These are phyloP conservation scores for Bryoerythrophyllum caledonicum DNA, from an alignment of 225 moss, liverwort and hornwort genomes.

Conservation along the genomic window DNA sequence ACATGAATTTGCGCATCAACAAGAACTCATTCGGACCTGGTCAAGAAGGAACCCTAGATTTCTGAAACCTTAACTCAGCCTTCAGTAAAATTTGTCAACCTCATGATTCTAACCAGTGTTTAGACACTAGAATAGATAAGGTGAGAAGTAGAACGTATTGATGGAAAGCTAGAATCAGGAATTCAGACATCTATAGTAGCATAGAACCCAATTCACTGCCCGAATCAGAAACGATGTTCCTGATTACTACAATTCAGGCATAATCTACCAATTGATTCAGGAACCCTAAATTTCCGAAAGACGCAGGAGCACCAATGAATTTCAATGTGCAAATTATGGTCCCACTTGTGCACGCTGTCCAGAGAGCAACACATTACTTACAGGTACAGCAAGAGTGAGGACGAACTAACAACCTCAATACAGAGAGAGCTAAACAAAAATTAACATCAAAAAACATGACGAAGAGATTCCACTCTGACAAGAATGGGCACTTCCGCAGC, in stretches of 20 bases:
- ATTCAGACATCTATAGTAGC: not conserved
- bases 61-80: too few species aligned
- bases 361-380: not conserved
- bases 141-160: not conserved
- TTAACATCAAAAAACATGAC: not conserved
- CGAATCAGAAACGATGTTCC: not conserved
- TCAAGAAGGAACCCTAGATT: too few species aligned
- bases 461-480: too few species aligned
- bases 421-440: not conserved
- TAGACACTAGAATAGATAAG: not conserved
- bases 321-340: not conserved
- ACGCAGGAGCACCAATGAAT: not conserved
- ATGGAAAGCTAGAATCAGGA: not conserved
- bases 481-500: too few species aligned
- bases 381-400: not conserved
- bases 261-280: not conserved
- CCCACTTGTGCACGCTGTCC: slow-evolving; percentile 5
- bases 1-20: too few species aligned
- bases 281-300: slow-evolving; percentile 23
- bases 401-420: slow-evolving; percentile 4
- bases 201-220: not conserved
- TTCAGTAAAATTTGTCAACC: too few species aligned
- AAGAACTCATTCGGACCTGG: too few species aligned
- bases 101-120: not conserved
- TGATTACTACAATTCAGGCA: not conserved